Percentiles rank a stretch among this genome's conserved stretches.
These are phyloP conservation scores for Macaranga tanarius DNA, from an alignment of 441 rosid species.

Conservation along the genomic window DNA sequence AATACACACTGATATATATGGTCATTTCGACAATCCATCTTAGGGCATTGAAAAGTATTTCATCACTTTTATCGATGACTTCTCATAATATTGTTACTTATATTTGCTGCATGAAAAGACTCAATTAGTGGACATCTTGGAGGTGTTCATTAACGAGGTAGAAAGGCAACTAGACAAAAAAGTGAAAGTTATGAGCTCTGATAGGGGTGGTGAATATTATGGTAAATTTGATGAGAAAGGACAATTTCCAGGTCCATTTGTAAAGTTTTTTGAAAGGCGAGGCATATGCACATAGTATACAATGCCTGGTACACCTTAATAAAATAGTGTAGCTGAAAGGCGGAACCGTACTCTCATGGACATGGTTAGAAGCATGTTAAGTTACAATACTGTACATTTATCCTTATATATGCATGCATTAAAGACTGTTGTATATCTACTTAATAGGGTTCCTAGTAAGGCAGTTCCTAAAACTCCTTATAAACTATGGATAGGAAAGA, in stretches of 20 bases:
- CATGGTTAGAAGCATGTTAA: not conserved
- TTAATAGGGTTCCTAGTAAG: not conserved
- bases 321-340: not conserved
- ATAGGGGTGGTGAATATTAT: too few species aligned
- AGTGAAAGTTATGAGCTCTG: not conserved
- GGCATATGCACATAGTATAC: not conserved
- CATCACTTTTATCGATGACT: too few species aligned
- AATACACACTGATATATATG: not conserved
- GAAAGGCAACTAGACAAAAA: not conserved
- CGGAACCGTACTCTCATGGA: not conserved
- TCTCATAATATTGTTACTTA: not conserved
- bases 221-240: too few species aligned
- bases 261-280: not conserved
- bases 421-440: not conserved
- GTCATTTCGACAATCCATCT: not conserved
- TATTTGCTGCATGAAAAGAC: not conserved
- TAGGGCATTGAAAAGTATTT: not conserved
- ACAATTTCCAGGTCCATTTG: not conserved
- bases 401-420: not conserved
- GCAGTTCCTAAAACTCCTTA: not conserved
- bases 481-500: not conserved
- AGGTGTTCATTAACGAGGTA: not conserved
- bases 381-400: too few species aligned
- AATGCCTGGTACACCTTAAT: not conserved
- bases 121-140: too few species aligned